Base-by-base conservation (phyloP, 345 rosid genomes). In the Viola odorata region DNA sequence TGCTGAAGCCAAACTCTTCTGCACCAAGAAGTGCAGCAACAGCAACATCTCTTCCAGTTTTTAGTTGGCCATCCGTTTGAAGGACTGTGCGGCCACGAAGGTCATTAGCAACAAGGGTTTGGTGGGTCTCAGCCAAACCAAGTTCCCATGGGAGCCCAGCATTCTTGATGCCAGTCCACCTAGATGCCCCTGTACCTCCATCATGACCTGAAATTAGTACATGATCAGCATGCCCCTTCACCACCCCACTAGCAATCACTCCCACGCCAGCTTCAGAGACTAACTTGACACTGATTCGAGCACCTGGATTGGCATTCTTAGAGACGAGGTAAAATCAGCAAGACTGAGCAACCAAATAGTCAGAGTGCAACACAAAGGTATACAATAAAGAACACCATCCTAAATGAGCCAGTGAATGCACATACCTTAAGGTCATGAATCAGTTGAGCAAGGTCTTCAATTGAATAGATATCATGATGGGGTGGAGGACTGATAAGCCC, bases 201-300 rank as follows among this genome's bases (percentile, higher is more conserved):
- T 95, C 99, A 67, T 95, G 99, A 70, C 99, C 99, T 6, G 99
- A 78, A 69, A 95, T 95, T 71, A 95, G 72, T 60, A 95, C 96
- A 63, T 95, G 99, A 71, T 95, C 99, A 41, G 99, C 99, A 23
- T 91, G 99, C 37, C 99, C 99, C 78, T 95, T 95, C 71, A 95
- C 99, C 69, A 95, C 99, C 15, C 99, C 99, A 48, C 98, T 95
- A 36, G 99, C 99, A 59, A 95, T 91, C 41, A 95, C 99, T 53
- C 99, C 99, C n/a, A 95, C 99, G 44, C 99, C 99, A 62, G 99
- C 96, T 80, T 95, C 99, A 7, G 98, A 95, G 4, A 95, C 99
- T 37, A 95, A 74, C 69, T 95, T 95, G 57, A 95, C 99, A 67
- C 99, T 95, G 58, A 95, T 81, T 47, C 98, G 85, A 39, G 99